Evolutionary conservation across 202 grass and related monocot genomes (phyloP).

Genomic region (Carex sylvatica): DNA sequence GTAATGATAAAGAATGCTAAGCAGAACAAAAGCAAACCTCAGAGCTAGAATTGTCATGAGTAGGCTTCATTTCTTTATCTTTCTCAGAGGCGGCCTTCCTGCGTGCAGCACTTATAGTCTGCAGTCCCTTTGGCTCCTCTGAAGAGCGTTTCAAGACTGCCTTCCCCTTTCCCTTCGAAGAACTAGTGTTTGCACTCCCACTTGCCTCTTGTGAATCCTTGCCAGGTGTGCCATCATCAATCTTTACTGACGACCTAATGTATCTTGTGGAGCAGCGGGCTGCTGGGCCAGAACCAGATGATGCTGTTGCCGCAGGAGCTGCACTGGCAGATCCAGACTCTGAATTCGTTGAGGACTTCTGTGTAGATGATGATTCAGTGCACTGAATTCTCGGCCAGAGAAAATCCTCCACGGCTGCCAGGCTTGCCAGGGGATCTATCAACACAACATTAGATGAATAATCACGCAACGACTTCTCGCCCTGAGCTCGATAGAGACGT

Average conservation of each 20-base stretch:
- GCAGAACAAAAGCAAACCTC: slow-evolving; percentile 49
- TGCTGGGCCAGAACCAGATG: slow-evolving; percentile 36
- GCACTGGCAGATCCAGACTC: slow-evolving; percentile 46
- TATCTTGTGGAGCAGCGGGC: slow-evolving; percentile 46
- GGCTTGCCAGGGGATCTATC: slow-evolving; percentile 79
- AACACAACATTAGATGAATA: slow-evolving; percentile 95
- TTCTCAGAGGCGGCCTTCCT: slow-evolving; percentile 63
- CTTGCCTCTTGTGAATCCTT: slow-evolving; percentile 52
- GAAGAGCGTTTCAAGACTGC: slow-evolving; percentile 48
- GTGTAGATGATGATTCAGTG: slow-evolving; percentile 39
- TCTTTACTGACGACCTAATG: slow-evolving; percentile 48
- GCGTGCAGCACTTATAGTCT: slow-evolving; percentile 53
- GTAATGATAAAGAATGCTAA: neutral
- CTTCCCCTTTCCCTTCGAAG: slow-evolving; percentile 80
- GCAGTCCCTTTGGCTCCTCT: slow-evolving; percentile 52
- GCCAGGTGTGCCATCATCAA: slow-evolving; percentile 35
- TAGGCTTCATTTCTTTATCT: slow-evolving; percentile 48
- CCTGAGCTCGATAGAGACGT: slow-evolving; percentile 63
- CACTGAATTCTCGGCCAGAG: slow-evolving; percentile 82
- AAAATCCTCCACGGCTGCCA: slow-evolving; percentile 84
- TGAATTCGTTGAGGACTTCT: slow-evolving; percentile 52
- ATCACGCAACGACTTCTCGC: slow-evolving; percentile 77
- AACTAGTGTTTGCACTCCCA: slow-evolving; percentile 32
- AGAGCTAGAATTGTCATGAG: slow-evolving; percentile 52
- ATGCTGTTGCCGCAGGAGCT: slow-evolving; percentile 33